Evolutionary conservation across 106 monocot genomes (phyloP).

Genomic region (Apostasia ramifera): DNA sequence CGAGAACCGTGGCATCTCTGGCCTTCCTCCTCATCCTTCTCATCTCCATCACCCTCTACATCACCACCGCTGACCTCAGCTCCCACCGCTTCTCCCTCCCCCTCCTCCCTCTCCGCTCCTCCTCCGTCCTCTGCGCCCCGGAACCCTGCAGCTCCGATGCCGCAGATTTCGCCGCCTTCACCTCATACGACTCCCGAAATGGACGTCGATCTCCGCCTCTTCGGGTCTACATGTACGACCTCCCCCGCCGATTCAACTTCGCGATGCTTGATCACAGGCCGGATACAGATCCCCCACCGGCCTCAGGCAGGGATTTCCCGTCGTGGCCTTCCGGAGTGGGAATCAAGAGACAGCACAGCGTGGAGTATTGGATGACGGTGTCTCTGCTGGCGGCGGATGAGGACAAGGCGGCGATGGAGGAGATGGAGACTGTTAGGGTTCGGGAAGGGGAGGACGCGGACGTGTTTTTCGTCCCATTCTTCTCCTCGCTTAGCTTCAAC

Average conservation of each 20-base stretch:
- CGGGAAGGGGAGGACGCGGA: conserved; percentile 53
- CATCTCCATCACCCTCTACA: conserved; percentile 25
- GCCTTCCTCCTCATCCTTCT: conserved; percentile 20
- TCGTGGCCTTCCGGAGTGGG: conserved; percentile 51
- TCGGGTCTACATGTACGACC: conserved; percentile 86
- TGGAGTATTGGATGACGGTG: conserved; percentile 97
- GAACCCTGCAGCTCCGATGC: conserved; percentile 10
- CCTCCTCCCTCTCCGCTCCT: conserved; percentile 11
- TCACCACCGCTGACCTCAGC: conserved; percentile 34
- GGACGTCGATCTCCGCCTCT: conserved; percentile 30
- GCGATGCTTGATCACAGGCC: conserved; percentile 43
- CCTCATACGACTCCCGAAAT: background rate
- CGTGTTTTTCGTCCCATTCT: conserved; percentile 94
- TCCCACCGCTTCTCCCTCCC: conserved; percentile 20
- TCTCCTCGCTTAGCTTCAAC: conserved; percentile 96
- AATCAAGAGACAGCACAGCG: conserved; percentile 87
- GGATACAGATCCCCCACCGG: background rate
- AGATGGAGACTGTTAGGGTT: conserved; percentile 68
- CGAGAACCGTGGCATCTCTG: conserved; percentile 10
- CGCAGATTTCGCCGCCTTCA: background rate
- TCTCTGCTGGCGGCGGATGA: conserved; percentile 34
- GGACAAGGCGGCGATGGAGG: background rate
- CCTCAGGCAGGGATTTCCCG: conserved; percentile 31
- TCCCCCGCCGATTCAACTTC: conserved; percentile 81
- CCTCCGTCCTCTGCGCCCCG: background rate